phyloP scores from a whole-genome alignment of 2,329 filamentous ascomycete species.

The Colletotrichum tabaci region DNA sequence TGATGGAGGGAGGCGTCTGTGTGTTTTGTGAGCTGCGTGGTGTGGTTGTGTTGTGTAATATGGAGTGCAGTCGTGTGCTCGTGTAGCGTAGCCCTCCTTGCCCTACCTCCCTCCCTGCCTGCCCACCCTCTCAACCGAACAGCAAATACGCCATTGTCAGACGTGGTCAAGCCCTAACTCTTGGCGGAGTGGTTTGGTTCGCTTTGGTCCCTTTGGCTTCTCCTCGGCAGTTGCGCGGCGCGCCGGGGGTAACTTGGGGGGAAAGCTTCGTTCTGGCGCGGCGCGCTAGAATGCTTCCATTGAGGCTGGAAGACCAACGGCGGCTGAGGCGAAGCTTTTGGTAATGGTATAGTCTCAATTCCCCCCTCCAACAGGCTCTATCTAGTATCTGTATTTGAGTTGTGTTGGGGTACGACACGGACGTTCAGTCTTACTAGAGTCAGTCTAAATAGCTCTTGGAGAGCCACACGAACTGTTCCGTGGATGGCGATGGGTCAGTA shows the following conservation, averaged over 20 bases:
- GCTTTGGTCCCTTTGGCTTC: not conserved
- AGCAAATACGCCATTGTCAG: slow-evolving; percentile 5
- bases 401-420: too few species aligned
- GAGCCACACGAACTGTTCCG: not conserved
- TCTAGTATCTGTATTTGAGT: not conserved
- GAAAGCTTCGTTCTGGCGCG: slow-evolving; percentile 27
- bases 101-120: too few species aligned
- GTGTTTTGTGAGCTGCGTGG: not conserved
- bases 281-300: slow-evolving; percentile 33
- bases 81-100: not conserved
- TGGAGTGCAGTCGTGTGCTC: not conserved
- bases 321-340: not conserved
- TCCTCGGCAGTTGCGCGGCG: slow-evolving; percentile 19
- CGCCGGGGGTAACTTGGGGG: not conserved
- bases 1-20: not conserved
- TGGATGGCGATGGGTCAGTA: slow-evolving; percentile 1
- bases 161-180: slow-evolving; percentile 25
- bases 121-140: too few species aligned
- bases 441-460: not conserved
- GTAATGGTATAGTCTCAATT: not conserved
- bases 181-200: slow-evolving; percentile 8
- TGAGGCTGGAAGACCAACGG: slow-evolving; percentile 4
- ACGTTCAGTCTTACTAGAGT: not conserved
- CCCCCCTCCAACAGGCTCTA: not conserved
- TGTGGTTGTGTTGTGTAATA: not conserved